Percentiles rank a stretch among this genome's conserved stretches.
Evolutionary conservation across 176 grass and related monocot species (phyloP).

Genomic region (Aegilops umbellulata): DNA sequence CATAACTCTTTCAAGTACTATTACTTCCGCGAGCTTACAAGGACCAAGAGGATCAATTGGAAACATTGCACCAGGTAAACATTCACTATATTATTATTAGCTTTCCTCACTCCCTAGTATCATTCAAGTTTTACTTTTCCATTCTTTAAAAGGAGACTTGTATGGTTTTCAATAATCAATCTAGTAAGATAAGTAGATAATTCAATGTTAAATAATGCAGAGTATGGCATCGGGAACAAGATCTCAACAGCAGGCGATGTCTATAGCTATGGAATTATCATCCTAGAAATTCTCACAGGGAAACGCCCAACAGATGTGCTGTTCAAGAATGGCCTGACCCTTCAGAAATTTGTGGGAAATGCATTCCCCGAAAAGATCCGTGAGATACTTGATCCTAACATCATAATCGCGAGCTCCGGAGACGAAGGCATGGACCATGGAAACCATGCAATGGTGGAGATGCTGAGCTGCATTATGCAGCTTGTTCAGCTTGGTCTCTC

Average conservation of each 20-base stretch:
- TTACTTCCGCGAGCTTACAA: not conserved
- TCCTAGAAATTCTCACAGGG: constrained; percentile 41
- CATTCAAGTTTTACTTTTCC: not conserved
- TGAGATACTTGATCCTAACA: not conserved
- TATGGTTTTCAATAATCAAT: not conserved
- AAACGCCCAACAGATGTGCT: constrained; percentile 28
- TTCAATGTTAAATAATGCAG: not conserved
- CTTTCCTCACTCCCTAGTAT: not conserved
- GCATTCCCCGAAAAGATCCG: not conserved
- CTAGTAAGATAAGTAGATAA: too few relatives aligned
- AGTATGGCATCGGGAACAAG: constrained; percentile 33
- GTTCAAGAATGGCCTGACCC: constrained; percentile 40
- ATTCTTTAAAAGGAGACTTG: not conserved
- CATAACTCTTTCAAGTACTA: not conserved
- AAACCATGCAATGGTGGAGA: not conserved
- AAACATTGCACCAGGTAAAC: constrained; percentile 31
- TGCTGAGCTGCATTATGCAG: not conserved
- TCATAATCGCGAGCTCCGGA: too few relatives aligned
- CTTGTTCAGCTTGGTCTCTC: constrained; percentile 31
- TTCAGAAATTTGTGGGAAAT: constrained; percentile 35
- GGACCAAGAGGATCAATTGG: constrained; percentile 20
- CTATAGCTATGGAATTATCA: constrained; percentile 47
- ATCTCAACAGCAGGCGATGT: constrained; percentile 36
- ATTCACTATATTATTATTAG: not conserved
- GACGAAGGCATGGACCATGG: not conserved